A percentile compares a stretch with the other conserved stretches of the same genome.
Conservation (phyloP, 306 rosid genomes). For the Corylus heterophylla region DNA sequence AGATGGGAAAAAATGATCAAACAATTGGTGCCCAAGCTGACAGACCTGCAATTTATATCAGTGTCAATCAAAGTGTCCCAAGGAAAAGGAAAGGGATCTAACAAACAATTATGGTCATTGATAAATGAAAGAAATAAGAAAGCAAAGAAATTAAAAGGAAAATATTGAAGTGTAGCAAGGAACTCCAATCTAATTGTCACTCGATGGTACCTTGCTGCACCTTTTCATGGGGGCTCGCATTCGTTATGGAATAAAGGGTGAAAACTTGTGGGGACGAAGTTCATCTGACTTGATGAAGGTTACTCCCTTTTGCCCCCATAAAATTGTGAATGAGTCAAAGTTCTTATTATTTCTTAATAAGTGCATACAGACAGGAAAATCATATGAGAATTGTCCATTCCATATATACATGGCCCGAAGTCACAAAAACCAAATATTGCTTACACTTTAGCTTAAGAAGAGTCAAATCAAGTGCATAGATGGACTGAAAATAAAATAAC, state of each 20-base stretch:
- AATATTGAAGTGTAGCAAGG: neutral
- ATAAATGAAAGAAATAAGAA: neutral
- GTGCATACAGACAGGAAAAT: neutral
- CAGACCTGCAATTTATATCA: slow-evolving; percentile 70
- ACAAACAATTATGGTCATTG: neutral
- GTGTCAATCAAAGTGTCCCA: slow-evolving; percentile 19
- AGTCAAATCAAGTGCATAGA: neutral
- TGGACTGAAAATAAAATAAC: neutral
- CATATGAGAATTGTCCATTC: neutral
- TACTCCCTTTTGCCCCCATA: neutral
- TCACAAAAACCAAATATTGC: neutral
- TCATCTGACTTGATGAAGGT: neutral
- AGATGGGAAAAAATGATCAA: slow-evolving; percentile 91
- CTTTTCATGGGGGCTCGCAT: neutral
- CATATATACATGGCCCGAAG: neutral
- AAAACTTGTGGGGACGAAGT: neutral
- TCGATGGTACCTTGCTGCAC: neutral
- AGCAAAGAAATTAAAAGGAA: neutral
- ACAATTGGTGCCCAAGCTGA: slow-evolving; percentile 96
- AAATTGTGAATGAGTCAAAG: neutral
- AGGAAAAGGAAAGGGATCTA: neutral
- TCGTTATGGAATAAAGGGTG: neutral
- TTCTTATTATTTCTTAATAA: neutral
- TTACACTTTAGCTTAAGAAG: neutral
- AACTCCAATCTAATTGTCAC: neutral